These are phyloP conservation scores for Lactarius hengduanensis DNA, from an alignment of 768 basidiomycete genomes.

Conservation along the genomic window DNA sequence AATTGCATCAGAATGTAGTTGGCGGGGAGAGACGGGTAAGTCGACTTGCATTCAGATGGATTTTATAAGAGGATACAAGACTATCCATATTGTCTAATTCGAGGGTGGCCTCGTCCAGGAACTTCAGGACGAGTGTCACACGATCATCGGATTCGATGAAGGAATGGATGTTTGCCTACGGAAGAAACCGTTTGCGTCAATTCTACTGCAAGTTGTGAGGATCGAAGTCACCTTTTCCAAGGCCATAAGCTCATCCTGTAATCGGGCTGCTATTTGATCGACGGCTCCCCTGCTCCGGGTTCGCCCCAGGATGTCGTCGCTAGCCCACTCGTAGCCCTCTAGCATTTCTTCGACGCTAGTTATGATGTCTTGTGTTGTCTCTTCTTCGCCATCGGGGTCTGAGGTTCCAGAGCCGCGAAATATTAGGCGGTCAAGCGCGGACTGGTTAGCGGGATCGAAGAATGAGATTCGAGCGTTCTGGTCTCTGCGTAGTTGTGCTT, in stretches of 20 bases:
- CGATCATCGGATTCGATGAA: conserved; percentile 96
- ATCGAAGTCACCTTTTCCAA: conserved; percentile 73
- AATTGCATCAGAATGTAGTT: conserved; percentile 18
- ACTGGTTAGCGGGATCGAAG: conserved; percentile 79
- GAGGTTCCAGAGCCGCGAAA: conserved; percentile 37
- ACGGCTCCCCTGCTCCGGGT: conserved; percentile 70
- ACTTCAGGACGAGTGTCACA: conserved; percentile 78
- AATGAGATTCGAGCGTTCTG: conserved; percentile 76
- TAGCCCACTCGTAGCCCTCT: conserved; percentile 97
- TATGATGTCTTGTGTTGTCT: conserved; percentile 77
- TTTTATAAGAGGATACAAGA: conserved; percentile 89
- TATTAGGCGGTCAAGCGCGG: conserved; percentile 66
- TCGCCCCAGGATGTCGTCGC: conserved; percentile 67
- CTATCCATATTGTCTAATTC: conserved; percentile 92
- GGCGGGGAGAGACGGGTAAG: conserved; percentile 4
- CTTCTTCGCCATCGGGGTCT: conserved; percentile 50
- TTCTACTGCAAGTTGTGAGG: background rate
- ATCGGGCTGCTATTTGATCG: conserved; percentile 87
- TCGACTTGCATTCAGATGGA: conserved; percentile 82
- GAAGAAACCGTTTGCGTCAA: conserved; percentile 3
- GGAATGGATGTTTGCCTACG: conserved; percentile 93
- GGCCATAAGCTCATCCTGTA: conserved; percentile 88
- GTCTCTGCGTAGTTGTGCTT: conserved; percentile 48
- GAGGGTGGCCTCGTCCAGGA: conserved; percentile 82
- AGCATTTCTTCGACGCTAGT: conserved; percentile 97